A percentile compares a stretch with the other conserved stretches of the same genome.
phyloP scores from a whole-genome alignment of 139 green algal genomes.

The Volvox africanus region DNA sequence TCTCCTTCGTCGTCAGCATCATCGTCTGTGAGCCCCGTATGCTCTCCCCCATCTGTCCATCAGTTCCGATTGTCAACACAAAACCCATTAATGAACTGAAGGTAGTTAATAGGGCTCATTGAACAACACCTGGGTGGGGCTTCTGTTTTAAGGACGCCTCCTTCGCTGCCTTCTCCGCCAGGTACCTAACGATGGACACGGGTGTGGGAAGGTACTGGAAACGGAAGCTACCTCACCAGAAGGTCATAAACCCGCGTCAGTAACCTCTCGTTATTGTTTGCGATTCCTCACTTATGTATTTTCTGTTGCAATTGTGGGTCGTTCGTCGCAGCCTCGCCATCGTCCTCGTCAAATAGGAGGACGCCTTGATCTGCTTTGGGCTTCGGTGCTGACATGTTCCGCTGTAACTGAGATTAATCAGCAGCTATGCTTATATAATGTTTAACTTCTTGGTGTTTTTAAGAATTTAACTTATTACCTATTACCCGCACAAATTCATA shows the following conservation, averaged over 20 bases:
- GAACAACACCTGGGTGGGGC: neutral
- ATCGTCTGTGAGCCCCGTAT: slow-evolving; percentile 7
- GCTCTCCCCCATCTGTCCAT: neutral
- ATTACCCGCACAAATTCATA: too few species aligned
- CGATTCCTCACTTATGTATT: slow-evolving; percentile 1
- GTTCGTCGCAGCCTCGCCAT: neutral
- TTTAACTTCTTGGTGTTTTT: too few species aligned
- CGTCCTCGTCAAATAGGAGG: slow-evolving; percentile 7
- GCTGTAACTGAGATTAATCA: too few species aligned
- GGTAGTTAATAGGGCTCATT: neutral
- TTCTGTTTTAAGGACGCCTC: neutral
- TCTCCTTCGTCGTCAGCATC: slow-evolving; percentile 23
- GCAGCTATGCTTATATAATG: too few species aligned
- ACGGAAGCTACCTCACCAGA: neutral
- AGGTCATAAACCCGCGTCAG: neutral
- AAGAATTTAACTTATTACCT: too few species aligned
- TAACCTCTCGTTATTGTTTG: neutral
- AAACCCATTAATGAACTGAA: neutral
- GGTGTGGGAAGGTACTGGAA: neutral
- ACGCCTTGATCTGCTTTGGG: neutral
- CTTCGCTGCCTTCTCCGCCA: neutral
- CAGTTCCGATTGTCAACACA: neutral
- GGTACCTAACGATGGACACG: neutral
- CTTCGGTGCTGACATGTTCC: neutral
- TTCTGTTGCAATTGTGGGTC: slow-evolving; percentile 6